Percentiles rank a stretch among this genome's conserved stretches.
These are phyloP conservation scores for Ochetophila trinervis DNA, from an alignment of 306 rosid species.

Conservation along the genomic window DNA sequence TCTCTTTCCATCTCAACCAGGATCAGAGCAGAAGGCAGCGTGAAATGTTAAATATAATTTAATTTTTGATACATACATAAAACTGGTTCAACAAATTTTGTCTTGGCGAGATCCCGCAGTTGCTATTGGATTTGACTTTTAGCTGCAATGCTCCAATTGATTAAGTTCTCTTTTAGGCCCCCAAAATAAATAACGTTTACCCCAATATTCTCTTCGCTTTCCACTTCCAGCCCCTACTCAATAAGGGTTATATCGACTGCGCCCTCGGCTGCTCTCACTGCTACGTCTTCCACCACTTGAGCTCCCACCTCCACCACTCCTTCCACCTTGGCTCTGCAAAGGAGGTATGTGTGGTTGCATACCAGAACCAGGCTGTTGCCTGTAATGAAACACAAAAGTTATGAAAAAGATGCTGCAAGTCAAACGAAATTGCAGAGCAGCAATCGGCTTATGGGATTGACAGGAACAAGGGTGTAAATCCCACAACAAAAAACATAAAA, in stretches of 20 bases:
- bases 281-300: slow-evolving; percentile 48
- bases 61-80: too few relatives aligned
- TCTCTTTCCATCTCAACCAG: too few relatives aligned
- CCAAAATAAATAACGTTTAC: too few relatives aligned
- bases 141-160: too few relatives aligned
- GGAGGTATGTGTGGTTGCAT: slow-evolving; percentile 39
- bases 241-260: slow-evolving; percentile 57
- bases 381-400: slow-evolving; percentile 21
- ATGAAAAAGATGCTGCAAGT: too few relatives aligned
- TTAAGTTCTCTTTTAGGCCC: too few relatives aligned
- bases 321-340: slow-evolving; percentile 37
- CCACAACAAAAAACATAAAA: neutral
- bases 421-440: too few relatives aligned
- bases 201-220: neutral
- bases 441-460: neutral
- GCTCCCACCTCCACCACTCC: slow-evolving; percentile 37
- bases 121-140: too few relatives aligned
- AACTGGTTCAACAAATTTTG: neutral
- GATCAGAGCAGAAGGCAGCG: too few relatives aligned
- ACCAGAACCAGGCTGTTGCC: slow-evolving; percentile 59
- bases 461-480: neutral
- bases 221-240: neutral
- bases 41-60: too few relatives aligned
- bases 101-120: too few relatives aligned
- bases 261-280: slow-evolving; percentile 44